phyloP scores from a whole-genome alignment of 306 rosid genomes.

The Cercis canadensis region DNA sequence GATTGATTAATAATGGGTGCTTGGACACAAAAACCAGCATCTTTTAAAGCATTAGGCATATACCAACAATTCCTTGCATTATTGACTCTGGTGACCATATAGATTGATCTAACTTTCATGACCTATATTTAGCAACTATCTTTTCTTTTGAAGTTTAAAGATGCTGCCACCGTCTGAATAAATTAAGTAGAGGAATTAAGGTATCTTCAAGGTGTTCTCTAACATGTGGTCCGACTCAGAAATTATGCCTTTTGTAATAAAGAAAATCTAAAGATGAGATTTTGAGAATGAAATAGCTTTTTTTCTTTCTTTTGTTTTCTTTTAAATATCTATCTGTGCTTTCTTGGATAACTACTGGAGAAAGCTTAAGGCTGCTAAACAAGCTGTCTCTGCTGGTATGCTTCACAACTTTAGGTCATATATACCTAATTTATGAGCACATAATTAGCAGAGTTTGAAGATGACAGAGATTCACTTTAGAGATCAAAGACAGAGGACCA shows the following conservation, averaged over 20 bases:
- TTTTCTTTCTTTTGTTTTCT: conserved; percentile 23
- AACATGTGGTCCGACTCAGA: conserved; percentile 59
- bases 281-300: conserved; percentile 39
- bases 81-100: not conserved
- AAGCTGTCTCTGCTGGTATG: conserved; percentile 35
- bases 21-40: conserved; percentile 16
- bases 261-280: conserved; percentile 48
- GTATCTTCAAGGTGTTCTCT: conserved; percentile 51
- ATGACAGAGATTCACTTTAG: conserved; percentile 37
- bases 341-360: conserved; percentile 13
- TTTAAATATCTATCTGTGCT: conserved; percentile 21
- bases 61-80: not conserved
- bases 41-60: not conserved
- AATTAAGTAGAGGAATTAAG: conserved; percentile 32
- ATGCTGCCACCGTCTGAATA: conserved; percentile 41
- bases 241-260: conserved; percentile 33
- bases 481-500: conserved; percentile 32
- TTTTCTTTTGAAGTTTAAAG: conserved; percentile 37
- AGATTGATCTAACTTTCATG: conserved; percentile 19
- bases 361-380: conserved; percentile 44
- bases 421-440: conserved; percentile 16
- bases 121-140: conserved; percentile 18
- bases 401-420: conserved; percentile 44
- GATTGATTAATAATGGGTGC: not conserved
- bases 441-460: conserved; percentile 21